Percentiles rank a stretch among this genome's conserved stretches.
phyloP scores from a whole-genome alignment of 768 basidiomycete species.

The Mycena albidolilacea region DNA sequence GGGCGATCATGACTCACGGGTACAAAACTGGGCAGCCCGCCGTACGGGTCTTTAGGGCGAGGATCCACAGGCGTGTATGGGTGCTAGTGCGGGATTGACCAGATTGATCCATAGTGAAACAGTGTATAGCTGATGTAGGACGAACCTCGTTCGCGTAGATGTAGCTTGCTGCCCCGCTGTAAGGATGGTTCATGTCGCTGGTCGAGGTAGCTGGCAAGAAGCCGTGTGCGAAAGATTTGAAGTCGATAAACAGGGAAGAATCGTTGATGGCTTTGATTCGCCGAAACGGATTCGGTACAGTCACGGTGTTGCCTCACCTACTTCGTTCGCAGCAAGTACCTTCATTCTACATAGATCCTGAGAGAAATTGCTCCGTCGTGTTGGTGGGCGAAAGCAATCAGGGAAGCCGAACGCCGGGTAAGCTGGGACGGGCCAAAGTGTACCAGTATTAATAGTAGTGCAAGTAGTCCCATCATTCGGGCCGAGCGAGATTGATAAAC shows the following conservation, averaged over 20 bases:
- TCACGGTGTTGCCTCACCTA: no score
- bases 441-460: no score
- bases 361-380: no score
- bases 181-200: constrained; percentile 22
- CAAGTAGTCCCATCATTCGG: no score
- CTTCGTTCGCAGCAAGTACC: neutral
- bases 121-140: neutral
- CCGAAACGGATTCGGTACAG: neutral
- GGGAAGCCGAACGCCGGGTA: no score
- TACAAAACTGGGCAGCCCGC: constrained; percentile 6
- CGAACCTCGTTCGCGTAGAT: constrained; percentile 32
- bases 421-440: no score
- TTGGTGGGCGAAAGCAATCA: no score
- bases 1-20: neutral
- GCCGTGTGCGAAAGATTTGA: constrained; percentile 9
- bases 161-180: constrained; percentile 31
- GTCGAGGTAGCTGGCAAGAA: constrained; percentile 4
- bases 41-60: constrained; percentile 13
- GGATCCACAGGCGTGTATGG: constrained; percentile 14
- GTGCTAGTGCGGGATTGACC: neutral
- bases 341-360: neutral
- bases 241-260: neutral
- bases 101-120: neutral
- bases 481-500: no score
- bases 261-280: constrained; percentile 12